Percentiles rank a stretch among this genome's conserved stretches.
These are phyloP conservation scores for Earliella scabrosa DNA, from an alignment of 1,284 basidiomycete genomes.

Conservation along the genomic window DNA sequence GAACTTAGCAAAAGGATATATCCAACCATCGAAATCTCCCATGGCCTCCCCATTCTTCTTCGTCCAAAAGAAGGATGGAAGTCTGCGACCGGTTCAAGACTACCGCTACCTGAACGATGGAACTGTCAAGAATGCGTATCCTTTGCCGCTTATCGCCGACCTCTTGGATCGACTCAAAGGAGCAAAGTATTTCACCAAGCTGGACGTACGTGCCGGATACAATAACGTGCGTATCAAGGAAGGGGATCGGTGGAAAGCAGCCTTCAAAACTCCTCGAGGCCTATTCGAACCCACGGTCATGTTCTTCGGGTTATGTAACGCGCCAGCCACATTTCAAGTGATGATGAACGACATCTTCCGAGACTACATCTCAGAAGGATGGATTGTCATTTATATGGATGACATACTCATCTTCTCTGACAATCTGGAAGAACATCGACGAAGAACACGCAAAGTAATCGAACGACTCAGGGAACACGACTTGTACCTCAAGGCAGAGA, in stretches of 20 bases:
- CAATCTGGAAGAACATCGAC: constrained; percentile 9
- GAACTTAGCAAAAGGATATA: constrained; percentile 6
- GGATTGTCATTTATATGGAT: constrained; percentile 34
- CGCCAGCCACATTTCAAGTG: constrained; percentile 21
- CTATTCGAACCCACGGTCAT: constrained; percentile 20
- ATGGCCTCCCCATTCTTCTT: constrained; percentile 34
- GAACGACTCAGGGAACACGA: constrained; percentile 31
- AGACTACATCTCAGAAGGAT: constrained; percentile 25
- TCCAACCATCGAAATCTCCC: constrained; percentile 20
- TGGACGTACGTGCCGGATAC: constrained; percentile 15
- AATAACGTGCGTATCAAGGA: constrained; percentile 19
- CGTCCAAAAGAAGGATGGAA: no score
- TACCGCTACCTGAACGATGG: constrained; percentile 23
- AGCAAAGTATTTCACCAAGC: constrained; percentile 7
- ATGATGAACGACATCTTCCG: constrained; percentile 26
- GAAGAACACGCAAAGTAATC: constrained; percentile 30
- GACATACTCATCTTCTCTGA: constrained; percentile 31
- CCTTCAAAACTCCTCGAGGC: constrained; percentile 13
- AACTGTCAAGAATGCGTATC: constrained; percentile 13
- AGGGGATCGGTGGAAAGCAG: constrained; percentile 20
- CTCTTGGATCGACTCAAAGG: constrained; percentile 7
- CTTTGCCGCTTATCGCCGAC: constrained; percentile 4
- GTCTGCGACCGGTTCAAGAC: not conserved
- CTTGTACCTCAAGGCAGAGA: constrained; percentile 37
- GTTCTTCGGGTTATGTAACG: constrained; percentile 16